Base-by-base conservation (phyloP, 192 early-diverging fungal genomes). In the Jimgerdemannia flammicorona region DNA sequence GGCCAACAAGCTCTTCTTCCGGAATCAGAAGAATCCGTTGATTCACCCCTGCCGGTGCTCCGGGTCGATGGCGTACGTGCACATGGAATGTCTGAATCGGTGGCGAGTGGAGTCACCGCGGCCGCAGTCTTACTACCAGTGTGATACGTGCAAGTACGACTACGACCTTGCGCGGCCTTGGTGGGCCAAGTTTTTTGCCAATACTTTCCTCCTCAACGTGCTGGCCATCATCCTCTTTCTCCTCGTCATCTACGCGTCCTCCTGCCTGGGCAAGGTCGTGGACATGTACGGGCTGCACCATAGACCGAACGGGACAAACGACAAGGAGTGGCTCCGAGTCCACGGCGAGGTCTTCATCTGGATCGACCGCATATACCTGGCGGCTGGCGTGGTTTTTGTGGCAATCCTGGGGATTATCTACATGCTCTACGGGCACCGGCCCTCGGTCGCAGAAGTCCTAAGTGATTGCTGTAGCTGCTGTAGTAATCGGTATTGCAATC, bases 251-350 rank as follows among this genome's bases (percentile, higher is more conserved):
- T 6, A 14, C 40, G 29, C 6, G 7, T 6, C 18, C 8, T 20
- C 67, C 6, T 68, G 19, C 67, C 18, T 68, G 29, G 67, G 7
- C 67, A 68, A 68, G 67, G 67, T 68, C 9, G 40, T 68, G 7
- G 67, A 68, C 18, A 19, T 68, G 18, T 20, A 40, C 67, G 40
- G 19, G 1, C 40, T 68, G 6, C 67, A 68, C 19, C 67, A 68
- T 41, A 0, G 9, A 19, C 67, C 67, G 29, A 19, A 68, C 29
- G 29, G 29, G 7, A 7, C 67, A 0, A 19, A 68, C 40, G 14
- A 10, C 2, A 6, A 59, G 14, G 0, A 1, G 6, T 68, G 67
- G 67, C 19, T 14, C 40, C 9, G 19, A 10, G 0, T 68, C 29
- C 67, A 68, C 18, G 67, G 67, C 19, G 29, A 20, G 67, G 19